A percentile compares a stretch with the other conserved stretches of the same genome.
Evolutionary conservation across 2,329 filamentous ascomycete genomes (phyloP).

Genomic region (Monosporascus sp.): DNA sequence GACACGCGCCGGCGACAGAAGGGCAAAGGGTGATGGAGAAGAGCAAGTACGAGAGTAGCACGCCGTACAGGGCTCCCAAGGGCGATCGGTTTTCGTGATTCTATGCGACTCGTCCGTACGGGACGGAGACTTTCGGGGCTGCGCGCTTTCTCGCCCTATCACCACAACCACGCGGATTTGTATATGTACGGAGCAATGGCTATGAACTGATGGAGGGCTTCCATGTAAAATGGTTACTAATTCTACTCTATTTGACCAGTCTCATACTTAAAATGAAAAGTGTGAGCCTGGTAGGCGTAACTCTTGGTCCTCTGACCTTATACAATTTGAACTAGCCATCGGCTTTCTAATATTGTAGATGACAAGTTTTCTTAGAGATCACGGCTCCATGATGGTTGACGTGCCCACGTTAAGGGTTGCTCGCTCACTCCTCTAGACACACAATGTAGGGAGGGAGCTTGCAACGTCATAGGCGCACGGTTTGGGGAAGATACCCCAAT

Average conservation of each 20-base stretch:
- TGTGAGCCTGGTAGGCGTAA: no score
- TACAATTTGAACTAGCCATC: no score
- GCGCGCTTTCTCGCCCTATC: background rate
- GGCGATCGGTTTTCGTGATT: slow-evolving; percentile 80
- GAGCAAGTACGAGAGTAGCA: slow-evolving; percentile 81
- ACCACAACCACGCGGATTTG: no score
- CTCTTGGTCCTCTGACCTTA: no score
- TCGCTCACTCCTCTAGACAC: no score
- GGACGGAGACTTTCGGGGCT: background rate
- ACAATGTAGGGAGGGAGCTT: background rate
- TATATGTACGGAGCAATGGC: background rate
- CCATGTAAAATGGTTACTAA: background rate
- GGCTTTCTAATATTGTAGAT: no score
- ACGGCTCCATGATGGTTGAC: no score
- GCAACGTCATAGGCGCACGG: background rate
- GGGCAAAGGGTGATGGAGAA: slow-evolving; percentile 64
- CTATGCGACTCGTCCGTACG: background rate
- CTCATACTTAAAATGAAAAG: no score
- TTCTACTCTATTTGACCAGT: background rate
- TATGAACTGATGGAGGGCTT: background rate
- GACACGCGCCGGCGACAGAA: slow-evolving; percentile 71
- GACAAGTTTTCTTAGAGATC: no score
- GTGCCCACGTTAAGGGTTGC: no score
- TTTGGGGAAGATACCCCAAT: background rate
- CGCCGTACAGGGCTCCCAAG: slow-evolving; percentile 71